These are phyloP conservation scores for Cystobasidium ongulense DNA, from an alignment of 768 basidiomycete species.

Conservation along the genomic window DNA sequence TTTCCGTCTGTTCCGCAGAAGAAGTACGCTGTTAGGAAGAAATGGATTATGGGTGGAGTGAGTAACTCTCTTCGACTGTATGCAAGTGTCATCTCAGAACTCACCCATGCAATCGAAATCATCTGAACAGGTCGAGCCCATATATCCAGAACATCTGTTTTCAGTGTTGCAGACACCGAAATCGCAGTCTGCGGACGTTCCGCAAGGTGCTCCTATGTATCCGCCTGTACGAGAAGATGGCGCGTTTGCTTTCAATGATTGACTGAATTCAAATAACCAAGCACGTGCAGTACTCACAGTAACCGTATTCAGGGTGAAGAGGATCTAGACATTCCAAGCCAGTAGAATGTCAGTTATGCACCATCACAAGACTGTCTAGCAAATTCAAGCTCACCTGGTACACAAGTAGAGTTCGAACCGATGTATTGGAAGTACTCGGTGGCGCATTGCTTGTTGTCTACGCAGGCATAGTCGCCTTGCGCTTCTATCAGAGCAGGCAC, in stretches of 20 bases:
- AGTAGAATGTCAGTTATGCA: background rate
- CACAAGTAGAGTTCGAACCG: background rate
- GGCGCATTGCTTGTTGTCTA: background rate
- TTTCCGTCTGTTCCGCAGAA: conserved; percentile 1
- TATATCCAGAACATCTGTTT: conserved; percentile 10
- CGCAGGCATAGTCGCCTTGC: background rate
- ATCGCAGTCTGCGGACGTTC: background rate
- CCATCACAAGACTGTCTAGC: background rate
- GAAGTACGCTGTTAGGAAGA: background rate
- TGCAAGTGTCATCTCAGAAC: background rate
- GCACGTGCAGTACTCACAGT: background rate
- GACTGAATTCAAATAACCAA: background rate
- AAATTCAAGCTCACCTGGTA: background rate
- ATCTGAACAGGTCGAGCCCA: background rate
- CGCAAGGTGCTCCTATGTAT: background rate
- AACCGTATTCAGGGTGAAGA: conserved; percentile 2
- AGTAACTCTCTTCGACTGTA: background rate
- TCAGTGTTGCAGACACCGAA: background rate
- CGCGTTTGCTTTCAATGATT: background rate
- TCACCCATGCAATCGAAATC: conserved; percentile 5
- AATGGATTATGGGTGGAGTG: background rate
- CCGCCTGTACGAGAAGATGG: background rate
- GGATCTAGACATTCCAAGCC: background rate
- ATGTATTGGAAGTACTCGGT: background rate
- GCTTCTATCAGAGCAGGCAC: background rate